These are phyloP conservation scores for Cytospora paraplurivora DNA, from an alignment of 2,329 filamentous ascomycete genomes.

Conservation along the genomic window DNA sequence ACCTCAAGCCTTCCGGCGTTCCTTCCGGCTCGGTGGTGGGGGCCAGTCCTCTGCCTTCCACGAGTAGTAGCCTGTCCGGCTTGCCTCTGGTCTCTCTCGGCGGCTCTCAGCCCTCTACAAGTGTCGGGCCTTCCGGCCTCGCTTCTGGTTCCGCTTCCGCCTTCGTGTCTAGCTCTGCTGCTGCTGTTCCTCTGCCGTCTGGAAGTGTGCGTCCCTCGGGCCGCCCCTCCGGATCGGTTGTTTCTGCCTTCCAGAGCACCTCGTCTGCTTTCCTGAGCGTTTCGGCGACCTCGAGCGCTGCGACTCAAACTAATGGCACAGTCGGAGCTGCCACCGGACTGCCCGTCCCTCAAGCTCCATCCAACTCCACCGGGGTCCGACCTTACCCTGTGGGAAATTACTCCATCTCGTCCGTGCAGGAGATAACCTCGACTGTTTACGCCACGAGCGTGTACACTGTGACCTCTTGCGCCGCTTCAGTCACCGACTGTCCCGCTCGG, in stretches of 20 bases:
- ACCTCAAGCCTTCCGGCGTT: not conserved
- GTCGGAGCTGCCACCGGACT: conserved; percentile 1
- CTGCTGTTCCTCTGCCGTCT: conserved; percentile 15
- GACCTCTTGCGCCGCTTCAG: conserved; percentile 32
- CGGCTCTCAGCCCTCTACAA: not conserved
- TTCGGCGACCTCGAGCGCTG: conserved; percentile 1
- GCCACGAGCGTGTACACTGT: conserved; percentile 30
- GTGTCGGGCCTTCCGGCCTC: not conserved
- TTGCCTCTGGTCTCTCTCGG: not conserved
- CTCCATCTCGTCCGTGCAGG: conserved; percentile 15
- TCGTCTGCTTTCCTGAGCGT: conserved; percentile 11
- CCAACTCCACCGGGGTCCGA: conserved; percentile 10
- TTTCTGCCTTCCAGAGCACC: conserved; percentile 9
- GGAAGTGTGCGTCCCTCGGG: not conserved
- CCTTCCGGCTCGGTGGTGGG: not conserved
- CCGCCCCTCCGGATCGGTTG: conserved; percentile 10
- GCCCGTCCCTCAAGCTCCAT: conserved; percentile 1
- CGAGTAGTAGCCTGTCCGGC: not conserved
- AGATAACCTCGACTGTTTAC: conserved; percentile 30
- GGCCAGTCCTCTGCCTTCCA: not conserved
- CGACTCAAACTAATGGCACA: not conserved
- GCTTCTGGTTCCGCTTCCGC: conserved; percentile 1
- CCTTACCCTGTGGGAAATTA: conserved; percentile 16
- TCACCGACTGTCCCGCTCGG: conserved; percentile 34
- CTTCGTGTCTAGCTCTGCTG: not conserved